Evolutionary conservation across 345 rosid genomes (phyloP).

Genomic region (Anastatica hierochuntica): DNA sequence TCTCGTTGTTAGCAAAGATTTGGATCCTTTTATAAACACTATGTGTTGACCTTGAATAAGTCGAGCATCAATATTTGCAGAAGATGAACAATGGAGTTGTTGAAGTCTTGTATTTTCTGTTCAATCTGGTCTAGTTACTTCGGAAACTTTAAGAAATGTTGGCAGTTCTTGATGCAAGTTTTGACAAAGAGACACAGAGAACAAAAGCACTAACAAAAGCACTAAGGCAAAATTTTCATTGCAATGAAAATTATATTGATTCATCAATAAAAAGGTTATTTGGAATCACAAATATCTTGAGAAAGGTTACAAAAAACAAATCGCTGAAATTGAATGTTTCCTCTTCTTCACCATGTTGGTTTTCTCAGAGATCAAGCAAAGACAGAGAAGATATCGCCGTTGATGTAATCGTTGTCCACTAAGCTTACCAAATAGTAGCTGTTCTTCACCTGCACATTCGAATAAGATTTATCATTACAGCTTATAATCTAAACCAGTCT

Average conservation of each 20-base stretch:
- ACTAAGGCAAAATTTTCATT: not conserved
- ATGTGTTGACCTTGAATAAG: not conserved
- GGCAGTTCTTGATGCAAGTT: slow-evolving; percentile 43
- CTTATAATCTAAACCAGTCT: not conserved
- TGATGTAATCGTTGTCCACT: slow-evolving; percentile 28
- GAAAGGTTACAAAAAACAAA: no score
- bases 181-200: slow-evolving; percentile 5
- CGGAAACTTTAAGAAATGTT: slow-evolving; percentile 51
- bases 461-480: no score
- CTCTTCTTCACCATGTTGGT: no score
- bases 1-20: not conserved
- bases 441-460: slow-evolving; percentile 58
- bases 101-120: no score
- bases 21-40: slow-evolving; percentile 4
- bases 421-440: slow-evolving; percentile 80
- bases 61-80: slow-evolving; percentile 39
- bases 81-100: slow-evolving; percentile 81
- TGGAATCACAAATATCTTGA: slow-evolving; percentile 7
- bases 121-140: slow-evolving; percentile 51
- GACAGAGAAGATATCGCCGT: slow-evolving; percentile 23
- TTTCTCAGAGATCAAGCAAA: slow-evolving; percentile 15
- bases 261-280: not conserved
- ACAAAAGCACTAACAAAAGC: no score
- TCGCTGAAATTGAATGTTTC: no score
- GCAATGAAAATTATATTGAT: slow-evolving; percentile 17